Conservation (phyloP, 495 filamentous ascomycete species). For the Penicillium parvum region DNA sequence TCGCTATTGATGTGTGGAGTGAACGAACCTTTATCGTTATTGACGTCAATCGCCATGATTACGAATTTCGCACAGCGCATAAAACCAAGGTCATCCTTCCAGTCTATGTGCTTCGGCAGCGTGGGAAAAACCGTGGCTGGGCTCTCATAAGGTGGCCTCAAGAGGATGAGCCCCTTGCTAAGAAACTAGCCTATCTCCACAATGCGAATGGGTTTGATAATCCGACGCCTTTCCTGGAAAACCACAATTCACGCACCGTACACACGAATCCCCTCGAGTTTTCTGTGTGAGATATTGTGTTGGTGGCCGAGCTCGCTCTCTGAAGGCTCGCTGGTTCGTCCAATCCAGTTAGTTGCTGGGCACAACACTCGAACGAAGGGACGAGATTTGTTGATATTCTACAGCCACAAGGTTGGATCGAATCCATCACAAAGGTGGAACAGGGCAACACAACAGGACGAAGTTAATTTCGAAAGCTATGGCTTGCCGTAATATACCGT, state of each 20-base stretch:
- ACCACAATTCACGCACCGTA: background rate
- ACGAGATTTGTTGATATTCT: no score
- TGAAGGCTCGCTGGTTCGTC: no score
- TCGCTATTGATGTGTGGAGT: conserved; percentile 7
- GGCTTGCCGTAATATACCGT: no score
- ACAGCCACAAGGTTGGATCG: no score
- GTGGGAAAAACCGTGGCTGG: conserved; percentile 2
- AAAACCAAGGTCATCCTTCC: conserved; percentile 5
- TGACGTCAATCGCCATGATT: conserved; percentile 11
- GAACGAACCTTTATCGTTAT: conserved; percentile 8
- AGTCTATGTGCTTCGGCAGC: conserved; percentile 8
- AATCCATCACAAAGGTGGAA: no score
- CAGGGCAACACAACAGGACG: no score
- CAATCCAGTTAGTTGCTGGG: no score
- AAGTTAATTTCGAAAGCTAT: no score
- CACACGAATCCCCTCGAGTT: background rate
- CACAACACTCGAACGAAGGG: no score
- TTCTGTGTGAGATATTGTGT: no score
- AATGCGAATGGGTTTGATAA: background rate
- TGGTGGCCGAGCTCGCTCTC: no score
- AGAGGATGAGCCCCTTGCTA: background rate
- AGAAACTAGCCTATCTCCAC: background rate
- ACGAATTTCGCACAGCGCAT: conserved; percentile 12
- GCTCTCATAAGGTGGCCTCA: conserved; percentile 4
- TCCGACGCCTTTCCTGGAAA: background rate